Base-by-base conservation (phyloP, 805 yeast species). In the Metschnikowia baotianmanensis region DNA sequence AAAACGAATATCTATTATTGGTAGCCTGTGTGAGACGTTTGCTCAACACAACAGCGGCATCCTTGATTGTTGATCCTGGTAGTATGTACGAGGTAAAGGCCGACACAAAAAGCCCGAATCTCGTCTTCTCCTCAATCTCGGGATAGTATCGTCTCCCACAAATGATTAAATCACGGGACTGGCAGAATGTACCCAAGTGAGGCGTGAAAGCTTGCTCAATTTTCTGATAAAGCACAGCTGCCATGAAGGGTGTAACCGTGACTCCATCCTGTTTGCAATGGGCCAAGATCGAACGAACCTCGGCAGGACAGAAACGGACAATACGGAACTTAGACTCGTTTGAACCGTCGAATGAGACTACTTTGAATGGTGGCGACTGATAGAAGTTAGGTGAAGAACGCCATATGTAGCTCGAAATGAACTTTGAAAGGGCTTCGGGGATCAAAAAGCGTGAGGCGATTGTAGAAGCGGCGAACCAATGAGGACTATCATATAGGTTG, bases 121-220 rank as follows among this genome's bases (percentile, higher is more conserved):
- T 40, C 2, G 38, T 33, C 20, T 40, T 27, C 11, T 35, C 5
- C 8, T 28, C 26, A 13, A 16, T 25, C 6, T 38, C 38, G 6
- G 53, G 53, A 17, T 25, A 43, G 18, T 23, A 47, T 11, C 50
- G 27, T 8, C 53, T 43, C 20, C 53, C 53, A 16, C 45, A 38
- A 6, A 50, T 33, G 18, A 31, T 30, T 26, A 40, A 29, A 20
- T 28, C 43, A 19, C 30, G 32, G n/a, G 32, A 20, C 31, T 34
- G 49, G n/a, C 34, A 40, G 31, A 39, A 43, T 9, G 13, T 15
- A 6, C 42, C 43, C 23, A 40, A 16, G 9, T 24, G 25, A 9
- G 49, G 40, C 8, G 16, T 16, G 10, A 48, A 27, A 4, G 35
- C 18, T 9, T 17, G 21, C 5, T 48, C 45, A 11, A 46, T 22